These are phyloP conservation scores for Didymosphaeria variabile DNA, from an alignment of 2,329 filamentous ascomycete species.

Conservation along the genomic window DNA sequence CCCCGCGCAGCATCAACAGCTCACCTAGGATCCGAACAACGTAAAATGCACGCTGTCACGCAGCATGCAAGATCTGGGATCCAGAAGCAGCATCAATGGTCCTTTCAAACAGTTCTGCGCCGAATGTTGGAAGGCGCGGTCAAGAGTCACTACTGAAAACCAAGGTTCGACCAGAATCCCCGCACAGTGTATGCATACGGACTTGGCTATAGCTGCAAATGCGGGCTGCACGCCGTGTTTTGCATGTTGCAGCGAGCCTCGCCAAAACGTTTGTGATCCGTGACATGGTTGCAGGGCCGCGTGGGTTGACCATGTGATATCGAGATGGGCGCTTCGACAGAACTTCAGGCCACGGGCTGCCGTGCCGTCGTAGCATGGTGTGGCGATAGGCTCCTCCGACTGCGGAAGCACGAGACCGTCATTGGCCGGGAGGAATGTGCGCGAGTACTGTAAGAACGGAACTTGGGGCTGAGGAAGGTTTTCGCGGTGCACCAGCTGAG, in stretches of 20 bases:
- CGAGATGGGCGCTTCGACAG: not conserved
- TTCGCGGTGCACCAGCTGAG: slow-evolving; percentile 8
- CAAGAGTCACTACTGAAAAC: slow-evolving; percentile 8
- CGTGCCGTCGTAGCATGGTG: slow-evolving; percentile 11
- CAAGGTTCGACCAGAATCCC: not conserved
- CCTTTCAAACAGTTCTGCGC: not conserved
- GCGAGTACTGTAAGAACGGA: slow-evolving; percentile 1
- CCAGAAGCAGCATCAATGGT: slow-evolving; percentile 2
- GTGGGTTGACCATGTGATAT: slow-evolving; percentile 7
- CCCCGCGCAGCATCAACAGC: not conserved
- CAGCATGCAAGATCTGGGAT: not conserved
- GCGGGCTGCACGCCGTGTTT: slow-evolving; percentile 1
- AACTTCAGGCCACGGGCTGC: slow-evolving; percentile 15
- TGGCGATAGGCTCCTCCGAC: not conserved
- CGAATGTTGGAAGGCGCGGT: slow-evolving; percentile 5
- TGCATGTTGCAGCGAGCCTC: slow-evolving; percentile 10
- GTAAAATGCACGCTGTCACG: not conserved
- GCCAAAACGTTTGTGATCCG: not conserved
- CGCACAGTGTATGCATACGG: not conserved
- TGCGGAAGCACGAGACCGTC: not conserved
- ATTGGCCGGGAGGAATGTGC: not conserved
- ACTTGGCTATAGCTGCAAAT: not conserved
- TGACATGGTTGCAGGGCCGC: slow-evolving; percentile 2
- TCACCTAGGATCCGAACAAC: not conserved
- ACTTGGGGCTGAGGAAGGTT: slow-evolving; percentile 20